Evolutionary conservation across 1,284 basidiomycete species (phyloP), one percentile per base, ranked within the genome.

Genomic region (Omphalotus olearius): DNA sequence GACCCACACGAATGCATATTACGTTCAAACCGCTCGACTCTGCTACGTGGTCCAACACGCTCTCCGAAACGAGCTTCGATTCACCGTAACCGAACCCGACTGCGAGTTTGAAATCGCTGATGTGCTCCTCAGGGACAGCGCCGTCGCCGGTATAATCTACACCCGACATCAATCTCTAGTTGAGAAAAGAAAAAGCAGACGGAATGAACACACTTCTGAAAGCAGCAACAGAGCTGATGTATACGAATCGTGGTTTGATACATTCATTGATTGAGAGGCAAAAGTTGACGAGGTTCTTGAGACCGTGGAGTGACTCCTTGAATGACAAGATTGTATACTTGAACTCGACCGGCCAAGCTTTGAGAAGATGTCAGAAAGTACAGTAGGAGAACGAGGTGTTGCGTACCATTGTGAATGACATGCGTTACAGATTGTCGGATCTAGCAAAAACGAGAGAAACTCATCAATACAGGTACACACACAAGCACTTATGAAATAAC

Each of bases 321-420:
- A 64, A 63, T 4, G 57, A 56, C 16, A 47, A 25, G 7, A 63
- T 43, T 7, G 53, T 41, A 16, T 59, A 18, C 45, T 62, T 62
- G 48, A 64, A 65, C 30, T 64, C 55, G 5, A 65, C 57, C 2
- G 44, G 57, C 64, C 64, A 65, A 1, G 64, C 64, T 55, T 46
- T 18, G 41, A 51, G 40, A n/a, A 14, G 25, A 3, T 25, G 9
- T 36, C 26, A 40, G 47, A 23, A 28, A 33, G n/a, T n/a, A 5
- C 18, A 6, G 5, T 26, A 20, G 37, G 17, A 30, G 23, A 18
- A 1, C n/a, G 5, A 28, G 43, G 9, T 1, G 14, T n/a, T 2
- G 47, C 47, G 14, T 13, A 56, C 51, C 51, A 17, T 65, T 62
- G 23, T 62, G 60, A 23, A 59, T 59, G 30, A 66, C 53, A 30